Conservation (phyloP, 495 filamentous ascomycete species). For the Achaetomiella virescens region DNA sequence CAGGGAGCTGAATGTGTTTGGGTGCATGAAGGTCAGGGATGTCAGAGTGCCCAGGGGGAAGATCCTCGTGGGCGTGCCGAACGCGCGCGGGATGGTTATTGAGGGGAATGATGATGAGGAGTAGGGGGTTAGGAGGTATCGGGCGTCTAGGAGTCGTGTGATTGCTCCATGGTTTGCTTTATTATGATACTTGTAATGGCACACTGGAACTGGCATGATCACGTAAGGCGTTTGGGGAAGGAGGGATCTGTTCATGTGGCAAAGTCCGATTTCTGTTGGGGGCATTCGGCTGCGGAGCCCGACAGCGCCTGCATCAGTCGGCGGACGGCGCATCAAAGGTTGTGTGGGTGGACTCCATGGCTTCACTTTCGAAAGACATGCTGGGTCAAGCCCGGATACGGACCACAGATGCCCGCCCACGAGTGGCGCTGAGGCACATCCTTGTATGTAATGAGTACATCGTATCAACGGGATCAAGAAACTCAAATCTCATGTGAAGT, state of each 20-base stretch:
- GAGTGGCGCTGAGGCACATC: no score
- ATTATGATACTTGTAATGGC: no score
- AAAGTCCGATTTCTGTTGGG: no score
- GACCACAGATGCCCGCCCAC: no score
- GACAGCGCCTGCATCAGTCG: no score
- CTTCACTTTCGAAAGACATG: no score
- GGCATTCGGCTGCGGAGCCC: no score
- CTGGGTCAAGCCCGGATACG: no score
- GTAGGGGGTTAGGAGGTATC: neutral
- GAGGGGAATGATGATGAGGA: slow-evolving; percentile 35
- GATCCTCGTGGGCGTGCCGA: slow-evolving; percentile 71
- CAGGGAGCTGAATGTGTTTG: slow-evolving; percentile 70
- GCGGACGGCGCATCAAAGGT: no score
- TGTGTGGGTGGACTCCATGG: no score
- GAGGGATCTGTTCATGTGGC: neutral
- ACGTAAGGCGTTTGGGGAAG: neutral
- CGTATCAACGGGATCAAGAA: no score
- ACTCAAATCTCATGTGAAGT: neutral
- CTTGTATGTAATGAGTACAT: no score
- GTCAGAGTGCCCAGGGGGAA: slow-evolving; percentile 65
- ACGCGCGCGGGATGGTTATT: slow-evolving; percentile 53
- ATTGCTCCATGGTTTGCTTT: neutral
- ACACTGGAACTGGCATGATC: neutral
- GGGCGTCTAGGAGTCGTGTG: neutral
- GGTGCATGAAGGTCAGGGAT: slow-evolving; percentile 71